phyloP scores from a whole-genome alignment of 768 basidiomycete genomes.

The Auricularia cornea region DNA sequence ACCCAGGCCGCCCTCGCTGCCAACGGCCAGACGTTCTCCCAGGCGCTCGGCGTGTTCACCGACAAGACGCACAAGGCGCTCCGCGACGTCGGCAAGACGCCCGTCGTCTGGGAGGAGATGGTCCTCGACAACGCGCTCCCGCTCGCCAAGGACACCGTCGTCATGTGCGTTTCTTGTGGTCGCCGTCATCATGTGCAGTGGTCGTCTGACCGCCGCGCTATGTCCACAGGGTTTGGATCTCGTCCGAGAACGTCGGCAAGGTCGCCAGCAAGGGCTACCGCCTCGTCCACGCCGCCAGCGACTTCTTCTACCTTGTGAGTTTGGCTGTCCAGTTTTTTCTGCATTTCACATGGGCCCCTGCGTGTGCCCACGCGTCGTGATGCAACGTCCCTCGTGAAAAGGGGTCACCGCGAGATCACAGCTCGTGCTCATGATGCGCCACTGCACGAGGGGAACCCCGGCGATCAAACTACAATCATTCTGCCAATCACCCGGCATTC shows the following conservation, averaged over 20 bases:
- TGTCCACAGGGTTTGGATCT: conserved; percentile 59
- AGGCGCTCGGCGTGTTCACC: conserved; percentile 59
- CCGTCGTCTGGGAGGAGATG: conserved; percentile 84
- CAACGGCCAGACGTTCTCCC: conserved; percentile 45
- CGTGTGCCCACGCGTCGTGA: too few species aligned
- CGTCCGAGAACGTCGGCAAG: conserved; percentile 47
- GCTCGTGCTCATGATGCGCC: not conserved
- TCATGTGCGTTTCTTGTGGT: conserved; percentile 45
- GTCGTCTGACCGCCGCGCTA: not conserved
- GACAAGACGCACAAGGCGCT: conserved; percentile 51
- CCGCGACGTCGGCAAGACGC: conserved; percentile 51
- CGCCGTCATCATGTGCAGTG: not conserved
- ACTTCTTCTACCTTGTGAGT: conserved; percentile 67
- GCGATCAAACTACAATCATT: not conserved
- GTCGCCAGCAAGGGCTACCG: conserved; percentile 54
- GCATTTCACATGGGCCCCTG: not conserved
- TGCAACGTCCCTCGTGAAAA: too few species aligned
- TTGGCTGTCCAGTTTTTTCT: conserved; percentile 10
- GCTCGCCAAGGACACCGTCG: conserved; percentile 43
- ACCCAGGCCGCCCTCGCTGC: conserved; percentile 47
- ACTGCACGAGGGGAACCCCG: not conserved
- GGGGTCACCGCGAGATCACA: too few species aligned
- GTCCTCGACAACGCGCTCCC: conserved; percentile 41
- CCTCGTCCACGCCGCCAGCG: conserved; percentile 60
- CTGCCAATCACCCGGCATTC: too few species aligned